Evolutionary conservation across 2,329 filamentous ascomycete species (phyloP), one percentile per base, ranked within the genome.

Genomic region (Penicillium sp.): DNA sequence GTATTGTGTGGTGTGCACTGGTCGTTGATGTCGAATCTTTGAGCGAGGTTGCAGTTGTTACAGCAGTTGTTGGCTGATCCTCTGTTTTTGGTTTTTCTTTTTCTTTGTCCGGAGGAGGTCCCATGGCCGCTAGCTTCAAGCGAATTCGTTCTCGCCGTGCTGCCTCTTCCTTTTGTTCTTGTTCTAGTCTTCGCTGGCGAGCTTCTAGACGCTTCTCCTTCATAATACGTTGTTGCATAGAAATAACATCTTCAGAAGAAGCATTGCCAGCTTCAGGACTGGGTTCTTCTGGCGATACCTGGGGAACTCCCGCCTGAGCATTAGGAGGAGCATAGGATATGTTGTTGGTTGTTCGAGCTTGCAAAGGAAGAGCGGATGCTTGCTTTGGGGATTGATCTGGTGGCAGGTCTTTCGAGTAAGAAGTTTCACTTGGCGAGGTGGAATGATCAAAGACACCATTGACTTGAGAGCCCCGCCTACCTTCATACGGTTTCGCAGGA

Each of bases 201-300:
- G 81, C 81, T 56, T 79, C 73, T 63, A 83, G 75, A 42, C 81
- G 75, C 63, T 83, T 84, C 61, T 84, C 82, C 58, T 79, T 80
- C 81, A 85, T 84, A 23, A 85, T 75, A 30, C 81, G 79, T 68
- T 84, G 79, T 65, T 86, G 84, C 48, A 81, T 74, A 56, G 75
- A 78, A 46, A 83, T 74, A 16, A 73, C 66, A 58, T 76, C 73
- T 61, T 76, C 73, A 48, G 68, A 65, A 3, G 68, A 63, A 30
- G 47, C 52, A 50, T 64, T 62, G 14, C 45, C n/a, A 48, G 48
- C 18, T 24, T 56, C 49, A 49, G 45, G 53, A 3, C 18, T 51
- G 12, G 47, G 16, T 24, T 60, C 57, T 47, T 58, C 57, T 28
- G 56, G 48, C 46, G 59, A 26, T 40, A 59, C 56, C 43, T 68